Conservation (phyloP, 441 rosid genomes). For the Theobroma grandiflorum region DNA sequence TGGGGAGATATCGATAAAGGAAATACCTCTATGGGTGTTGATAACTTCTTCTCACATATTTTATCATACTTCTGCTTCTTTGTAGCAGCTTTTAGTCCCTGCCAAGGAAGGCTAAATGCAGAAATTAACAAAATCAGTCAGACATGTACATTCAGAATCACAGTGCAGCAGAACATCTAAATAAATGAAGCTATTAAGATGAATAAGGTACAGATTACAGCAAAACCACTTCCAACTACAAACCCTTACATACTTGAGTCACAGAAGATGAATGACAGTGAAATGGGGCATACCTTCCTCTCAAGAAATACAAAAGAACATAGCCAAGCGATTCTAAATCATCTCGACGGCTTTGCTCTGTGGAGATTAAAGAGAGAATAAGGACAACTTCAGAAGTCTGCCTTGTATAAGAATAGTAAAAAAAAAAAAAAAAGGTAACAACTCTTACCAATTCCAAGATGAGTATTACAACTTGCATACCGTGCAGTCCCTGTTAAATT, state of each 20-base stretch:
- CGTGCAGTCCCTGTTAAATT: slow-evolving; percentile 81
- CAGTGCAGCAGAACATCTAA: neutral
- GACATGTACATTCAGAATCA: slow-evolving; percentile 7
- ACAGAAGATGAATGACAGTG: neutral
- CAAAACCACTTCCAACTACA: neutral
- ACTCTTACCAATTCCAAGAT: slow-evolving; percentile 71
- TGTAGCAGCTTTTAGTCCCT: slow-evolving; percentile 72
- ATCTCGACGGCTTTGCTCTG: slow-evolving; percentile 83
- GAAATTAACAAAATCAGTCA: slow-evolving; percentile 29
- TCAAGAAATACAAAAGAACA: slow-evolving; percentile 68
- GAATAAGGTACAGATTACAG: slow-evolving; percentile 4
- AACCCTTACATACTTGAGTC: neutral
- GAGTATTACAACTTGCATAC: slow-evolving; percentile 81
- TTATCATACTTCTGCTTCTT: slow-evolving; percentile 77
- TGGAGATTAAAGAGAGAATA: slow-evolving; percentile 27
- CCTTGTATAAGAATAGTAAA: slow-evolving; percentile 12
- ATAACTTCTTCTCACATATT: slow-evolving; percentile 73
- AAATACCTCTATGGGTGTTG: slow-evolving; percentile 76
- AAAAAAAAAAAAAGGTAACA: neutral
- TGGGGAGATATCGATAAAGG: neutral
- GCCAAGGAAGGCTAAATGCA: slow-evolving; percentile 74
- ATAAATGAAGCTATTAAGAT: slow-evolving; percentile 13
- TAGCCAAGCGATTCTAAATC: slow-evolving; percentile 77
- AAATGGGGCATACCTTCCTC: slow-evolving; percentile 60
- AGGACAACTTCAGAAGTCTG: slow-evolving; percentile 17